These are phyloP conservation scores for Aegilops sharonensis DNA, from an alignment of 176 grass and related monocot species.

Conservation along the genomic window DNA sequence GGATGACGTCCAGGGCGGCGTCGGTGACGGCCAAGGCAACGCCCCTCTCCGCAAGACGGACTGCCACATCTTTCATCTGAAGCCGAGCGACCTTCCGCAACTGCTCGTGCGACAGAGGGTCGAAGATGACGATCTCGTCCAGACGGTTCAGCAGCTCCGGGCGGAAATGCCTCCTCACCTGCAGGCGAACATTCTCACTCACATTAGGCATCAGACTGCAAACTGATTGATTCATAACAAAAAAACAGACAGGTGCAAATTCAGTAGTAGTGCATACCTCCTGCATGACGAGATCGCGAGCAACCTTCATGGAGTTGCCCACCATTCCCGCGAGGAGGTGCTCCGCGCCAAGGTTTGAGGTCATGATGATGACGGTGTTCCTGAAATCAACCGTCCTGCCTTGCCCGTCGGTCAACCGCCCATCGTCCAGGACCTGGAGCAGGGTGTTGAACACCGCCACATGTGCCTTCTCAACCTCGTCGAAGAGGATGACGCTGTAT, in stretches of 20 bases:
- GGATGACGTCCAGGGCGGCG: constrained; percentile 69
- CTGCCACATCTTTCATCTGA: constrained; percentile 90
- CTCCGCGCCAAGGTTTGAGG: constrained; percentile 86
- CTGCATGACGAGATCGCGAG: constrained; percentile 65
- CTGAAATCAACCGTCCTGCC: constrained; percentile 87
- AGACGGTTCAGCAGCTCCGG: constrained; percentile 86
- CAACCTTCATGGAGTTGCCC: constrained; percentile 65
- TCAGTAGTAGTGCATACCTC: constrained; percentile 43
- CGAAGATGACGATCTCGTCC: constrained; percentile 89
- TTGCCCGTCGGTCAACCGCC: constrained; percentile 82
- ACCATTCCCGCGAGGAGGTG: constrained; percentile 89
- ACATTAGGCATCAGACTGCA: not conserved
- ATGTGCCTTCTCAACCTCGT: constrained; percentile 94
- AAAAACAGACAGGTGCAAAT: not conserved
- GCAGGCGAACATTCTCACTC: not conserved
- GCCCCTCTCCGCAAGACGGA: constrained; percentile 72
- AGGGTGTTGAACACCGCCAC: constrained; percentile 89
- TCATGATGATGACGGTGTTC: constrained; percentile 96
- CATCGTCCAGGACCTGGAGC: constrained; percentile 90
- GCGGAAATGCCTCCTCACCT: constrained; percentile 91
- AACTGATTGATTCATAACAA: not conserved
- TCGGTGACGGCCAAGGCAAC: constrained; percentile 80
- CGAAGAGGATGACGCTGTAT: constrained; percentile 90
- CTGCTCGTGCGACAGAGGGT: constrained; percentile 79
- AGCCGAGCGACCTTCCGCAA: constrained; percentile 83